These are phyloP conservation scores for Alnus glutinosa DNA, from an alignment of 306 rosid species.

Conservation along the genomic window DNA sequence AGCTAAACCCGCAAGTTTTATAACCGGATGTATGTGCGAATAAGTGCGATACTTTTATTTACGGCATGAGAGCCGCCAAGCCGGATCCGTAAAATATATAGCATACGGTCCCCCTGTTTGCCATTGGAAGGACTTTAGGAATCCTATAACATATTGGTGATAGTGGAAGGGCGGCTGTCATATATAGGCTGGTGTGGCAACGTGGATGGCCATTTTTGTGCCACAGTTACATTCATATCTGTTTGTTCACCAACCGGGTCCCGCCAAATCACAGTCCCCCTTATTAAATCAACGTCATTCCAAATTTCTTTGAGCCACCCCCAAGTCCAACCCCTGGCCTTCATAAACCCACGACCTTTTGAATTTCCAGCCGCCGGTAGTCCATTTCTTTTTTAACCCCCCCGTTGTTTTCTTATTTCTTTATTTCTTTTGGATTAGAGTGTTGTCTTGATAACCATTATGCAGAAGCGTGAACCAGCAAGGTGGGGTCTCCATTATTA, in stretches of 20 bases:
- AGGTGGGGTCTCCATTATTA: slow-evolving; percentile 32
- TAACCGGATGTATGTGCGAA: too few species aligned
- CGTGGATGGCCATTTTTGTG: slow-evolving; percentile 28
- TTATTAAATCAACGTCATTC: slow-evolving; percentile 4
- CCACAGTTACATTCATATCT: slow-evolving; percentile 27
- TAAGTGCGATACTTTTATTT: too few species aligned
- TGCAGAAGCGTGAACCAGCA: slow-evolving; percentile 29
- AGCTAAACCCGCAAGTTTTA: too few species aligned
- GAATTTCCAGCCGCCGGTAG: slow-evolving; percentile 47
- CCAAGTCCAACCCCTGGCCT: neutral
- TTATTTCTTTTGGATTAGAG: slow-evolving; percentile 17
- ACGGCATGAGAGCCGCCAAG: too few species aligned
- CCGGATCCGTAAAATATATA: too few species aligned
- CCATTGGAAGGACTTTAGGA: too few species aligned
- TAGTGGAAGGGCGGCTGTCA: slow-evolving; percentile 55
- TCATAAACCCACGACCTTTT: neutral
- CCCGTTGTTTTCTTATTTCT: neutral
- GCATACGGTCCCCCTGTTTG: too few species aligned
- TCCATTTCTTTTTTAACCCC: neutral
- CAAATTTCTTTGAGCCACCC: slow-evolving; percentile 9
- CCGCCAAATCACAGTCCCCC: slow-evolving; percentile 34
- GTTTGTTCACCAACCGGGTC: slow-evolving; percentile 65
- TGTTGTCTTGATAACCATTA: slow-evolving; percentile 18
- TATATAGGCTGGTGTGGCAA: neutral
- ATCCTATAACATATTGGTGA: neutral